These are phyloP conservation scores for Mucor racemosus DNA, from an alignment of 371 early-diverging fungal genomes.

Conservation along the genomic window DNA sequence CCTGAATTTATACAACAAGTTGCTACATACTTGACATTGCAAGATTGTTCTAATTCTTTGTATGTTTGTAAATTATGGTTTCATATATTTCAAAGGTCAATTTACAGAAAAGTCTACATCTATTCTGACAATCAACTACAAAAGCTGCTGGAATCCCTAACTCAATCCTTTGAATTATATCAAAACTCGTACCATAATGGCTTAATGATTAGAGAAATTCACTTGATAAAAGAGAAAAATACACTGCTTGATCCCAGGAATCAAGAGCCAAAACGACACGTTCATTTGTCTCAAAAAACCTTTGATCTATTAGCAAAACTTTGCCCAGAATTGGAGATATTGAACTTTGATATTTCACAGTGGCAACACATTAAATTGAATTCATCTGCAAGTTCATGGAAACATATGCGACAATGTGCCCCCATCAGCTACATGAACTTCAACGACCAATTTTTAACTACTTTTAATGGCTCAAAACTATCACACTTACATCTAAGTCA, in stretches of 20 bases:
- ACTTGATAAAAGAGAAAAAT: neutral
- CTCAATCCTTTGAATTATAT: neutral
- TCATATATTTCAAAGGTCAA: conserved; percentile 11
- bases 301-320: conserved; percentile 11
- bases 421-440: conserved; percentile 11
- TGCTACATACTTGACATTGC: conserved; percentile 8
- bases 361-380: conserved; percentile 13
- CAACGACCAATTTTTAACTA: neutral
- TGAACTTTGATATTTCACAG: conserved; percentile 19
- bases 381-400: neutral
- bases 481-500: conserved; percentile 13
- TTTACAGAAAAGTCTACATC: conserved; percentile 16
- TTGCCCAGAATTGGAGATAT: conserved; percentile 22
- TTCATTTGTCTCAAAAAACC: conserved; percentile 13
- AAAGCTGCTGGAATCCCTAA: neutral
- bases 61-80: conserved; percentile 21
- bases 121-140: conserved; percentile 13
- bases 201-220: conserved; percentile 4
- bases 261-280: neutral
- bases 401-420: conserved; percentile 4
- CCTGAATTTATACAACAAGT: conserved; percentile 21
- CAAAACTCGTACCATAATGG: neutral
- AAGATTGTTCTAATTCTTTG: conserved; percentile 11
- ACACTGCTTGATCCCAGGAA: neutral
- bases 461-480: conserved; percentile 6